phyloP scores from a whole-genome alignment of 495 filamentous ascomycete species.

The Talaromyces borbonicus region DNA sequence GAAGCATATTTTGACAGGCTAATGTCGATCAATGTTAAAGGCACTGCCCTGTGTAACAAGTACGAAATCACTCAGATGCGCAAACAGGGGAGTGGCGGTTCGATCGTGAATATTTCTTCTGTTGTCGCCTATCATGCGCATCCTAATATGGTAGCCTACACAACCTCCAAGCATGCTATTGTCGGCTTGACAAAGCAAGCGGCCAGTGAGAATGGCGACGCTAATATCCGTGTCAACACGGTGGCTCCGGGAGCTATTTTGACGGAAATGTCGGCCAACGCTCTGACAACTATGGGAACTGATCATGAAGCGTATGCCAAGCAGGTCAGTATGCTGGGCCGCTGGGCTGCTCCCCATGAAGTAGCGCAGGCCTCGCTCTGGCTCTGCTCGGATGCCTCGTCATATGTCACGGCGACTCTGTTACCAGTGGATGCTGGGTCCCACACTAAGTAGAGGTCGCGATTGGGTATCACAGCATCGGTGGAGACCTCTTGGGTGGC shows the following conservation, averaged over 20 bases:
- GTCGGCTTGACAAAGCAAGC: slow-evolving; percentile 37
- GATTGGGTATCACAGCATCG: too few relatives aligned
- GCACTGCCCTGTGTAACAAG: slow-evolving; percentile 12
- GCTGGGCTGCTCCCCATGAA: slow-evolving; percentile 22
- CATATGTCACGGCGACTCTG: slow-evolving; percentile 22
- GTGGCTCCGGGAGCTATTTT: slow-evolving; percentile 20
- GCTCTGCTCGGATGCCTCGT: slow-evolving; percentile 20
- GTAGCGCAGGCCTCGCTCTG: slow-evolving; percentile 25
- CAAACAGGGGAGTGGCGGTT: slow-evolving; percentile 27
- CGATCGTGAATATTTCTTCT: slow-evolving; percentile 40
- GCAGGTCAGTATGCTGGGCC: slow-evolving; percentile 13
- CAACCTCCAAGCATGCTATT: slow-evolving; percentile 39
- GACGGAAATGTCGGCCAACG: slow-evolving; percentile 21
- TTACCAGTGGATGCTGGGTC: slow-evolving; percentile 23
- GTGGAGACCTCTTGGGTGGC: too few relatives aligned
- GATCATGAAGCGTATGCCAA: slow-evolving; percentile 17
- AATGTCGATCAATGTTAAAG: slow-evolving; percentile 12
- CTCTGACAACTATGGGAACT: slow-evolving; percentile 15
- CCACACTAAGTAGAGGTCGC: too few relatives aligned
- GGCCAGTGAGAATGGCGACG: slow-evolving; percentile 18
- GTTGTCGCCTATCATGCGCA: slow-evolving; percentile 26
- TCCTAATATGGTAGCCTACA: slow-evolving; percentile 29
- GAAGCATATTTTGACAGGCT: slow-evolving; percentile 8
- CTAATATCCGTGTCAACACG: slow-evolving; percentile 24
- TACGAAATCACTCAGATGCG: slow-evolving; percentile 21